phyloP scores from a whole-genome alignment of 176 grass and related monocot species.

The Carex pumila region DNA sequence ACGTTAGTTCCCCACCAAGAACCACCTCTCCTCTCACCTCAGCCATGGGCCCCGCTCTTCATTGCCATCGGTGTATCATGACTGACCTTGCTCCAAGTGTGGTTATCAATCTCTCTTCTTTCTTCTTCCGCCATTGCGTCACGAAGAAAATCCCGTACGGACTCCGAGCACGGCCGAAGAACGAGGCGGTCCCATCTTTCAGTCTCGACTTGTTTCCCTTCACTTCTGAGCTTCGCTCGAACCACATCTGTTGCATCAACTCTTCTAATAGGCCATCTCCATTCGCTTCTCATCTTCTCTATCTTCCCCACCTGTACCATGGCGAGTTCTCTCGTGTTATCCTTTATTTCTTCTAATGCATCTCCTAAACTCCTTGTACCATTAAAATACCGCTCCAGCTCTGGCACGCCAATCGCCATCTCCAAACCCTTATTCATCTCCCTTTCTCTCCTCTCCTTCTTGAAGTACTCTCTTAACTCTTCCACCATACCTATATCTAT shows the following conservation, averaged over 20 bases:
- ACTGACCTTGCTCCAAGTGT: neutral
- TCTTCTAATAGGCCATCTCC: slow-evolving; percentile 60
- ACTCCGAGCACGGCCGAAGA: slow-evolving; percentile 41
- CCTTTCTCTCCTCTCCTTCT: slow-evolving; percentile 33
- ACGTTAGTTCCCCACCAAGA: neutral
- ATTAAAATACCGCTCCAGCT: slow-evolving; percentile 49
- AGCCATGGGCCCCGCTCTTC: slow-evolving; percentile 26
- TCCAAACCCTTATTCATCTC: slow-evolving; percentile 53
- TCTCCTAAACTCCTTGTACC: slow-evolving; percentile 25
- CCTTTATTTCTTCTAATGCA: slow-evolving; percentile 67
- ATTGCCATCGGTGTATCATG: neutral
- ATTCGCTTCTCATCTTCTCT: slow-evolving; percentile 33
- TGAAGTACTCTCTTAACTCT: slow-evolving; percentile 70
- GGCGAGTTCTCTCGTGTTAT: slow-evolving; percentile 69
- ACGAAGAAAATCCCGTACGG: slow-evolving; percentile 42
- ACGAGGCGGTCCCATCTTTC: slow-evolving; percentile 63
- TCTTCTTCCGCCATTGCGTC: neutral
- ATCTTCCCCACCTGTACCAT: slow-evolving; percentile 70
- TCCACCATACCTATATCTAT: slow-evolving; percentile 58
- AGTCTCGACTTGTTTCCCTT: slow-evolving; percentile 17
- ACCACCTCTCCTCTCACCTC: neutral
- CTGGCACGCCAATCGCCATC: slow-evolving; percentile 77
- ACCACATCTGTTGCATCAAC: slow-evolving; percentile 64
- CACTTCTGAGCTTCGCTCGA: slow-evolving; percentile 32
- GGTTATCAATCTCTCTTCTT: neutral